These are phyloP conservation scores for Taphrina communis DNA, from an alignment of 1,139 yeast species.

Conservation along the genomic window DNA sequence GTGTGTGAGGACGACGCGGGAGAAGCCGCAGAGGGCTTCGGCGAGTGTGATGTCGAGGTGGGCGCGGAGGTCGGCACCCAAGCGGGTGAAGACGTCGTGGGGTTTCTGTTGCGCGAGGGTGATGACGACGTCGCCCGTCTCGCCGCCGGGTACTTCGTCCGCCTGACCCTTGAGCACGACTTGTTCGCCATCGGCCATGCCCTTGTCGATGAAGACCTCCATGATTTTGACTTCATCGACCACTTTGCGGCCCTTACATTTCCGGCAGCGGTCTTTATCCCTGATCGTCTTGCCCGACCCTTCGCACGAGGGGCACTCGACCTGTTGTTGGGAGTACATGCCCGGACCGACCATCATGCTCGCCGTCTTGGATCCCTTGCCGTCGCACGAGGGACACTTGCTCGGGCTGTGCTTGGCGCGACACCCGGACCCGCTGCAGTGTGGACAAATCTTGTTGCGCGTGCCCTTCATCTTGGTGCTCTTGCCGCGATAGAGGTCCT, in stretches of 20 bases:
- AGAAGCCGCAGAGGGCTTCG: conserved; percentile 84
- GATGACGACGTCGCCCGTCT: conserved; percentile 79
- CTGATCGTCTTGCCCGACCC: conserved; percentile 72
- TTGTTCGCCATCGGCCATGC: conserved; percentile 67
- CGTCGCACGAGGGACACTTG: conserved; percentile 72
- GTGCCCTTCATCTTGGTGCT: conserved; percentile 74
- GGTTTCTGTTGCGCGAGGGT: conserved; percentile 61
- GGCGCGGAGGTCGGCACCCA: conserved; percentile 69
- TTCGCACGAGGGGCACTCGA: conserved; percentile 70
- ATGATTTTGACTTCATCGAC: conserved; percentile 72
- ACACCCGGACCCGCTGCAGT: conserved; percentile 51
- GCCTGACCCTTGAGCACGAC: conserved; percentile 72
- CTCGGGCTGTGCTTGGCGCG: conserved; percentile 62
- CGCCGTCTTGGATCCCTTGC: conserved; percentile 65
- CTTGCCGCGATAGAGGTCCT: conserved; percentile 82
- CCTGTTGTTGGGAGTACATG: conserved; percentile 66
- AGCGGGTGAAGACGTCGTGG: conserved; percentile 61
- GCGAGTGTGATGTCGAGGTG: conserved; percentile 67
- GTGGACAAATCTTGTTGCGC: conserved; percentile 71
- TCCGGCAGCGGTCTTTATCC: conserved; percentile 69
- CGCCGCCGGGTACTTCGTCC: conserved; percentile 75
- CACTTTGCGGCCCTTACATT: conserved; percentile 70
- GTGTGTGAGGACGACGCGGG: conserved; percentile 67
- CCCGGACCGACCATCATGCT: conserved; percentile 75
- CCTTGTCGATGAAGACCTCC: conserved; percentile 78